Base-by-base conservation (phyloP, 75 land plant species). In the Ceratopteris richardii region DNA sequence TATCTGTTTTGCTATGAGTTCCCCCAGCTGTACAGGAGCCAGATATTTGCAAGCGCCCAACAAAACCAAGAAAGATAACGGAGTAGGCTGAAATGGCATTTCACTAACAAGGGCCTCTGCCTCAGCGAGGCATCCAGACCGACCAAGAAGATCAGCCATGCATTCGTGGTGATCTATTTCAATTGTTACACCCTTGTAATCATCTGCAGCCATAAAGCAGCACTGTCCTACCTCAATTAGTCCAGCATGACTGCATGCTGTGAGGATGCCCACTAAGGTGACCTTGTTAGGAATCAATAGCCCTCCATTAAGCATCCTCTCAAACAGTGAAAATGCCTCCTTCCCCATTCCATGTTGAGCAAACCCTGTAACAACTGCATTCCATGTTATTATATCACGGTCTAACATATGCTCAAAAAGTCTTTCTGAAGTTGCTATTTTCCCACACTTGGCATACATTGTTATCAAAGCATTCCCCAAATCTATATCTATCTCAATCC, bases 1-100 rank as follows among this genome's bases (percentile, higher is more conserved):
- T 4, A 72, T 33, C 19, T 25, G 16, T 61, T 56, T 33, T 17
- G 65, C 75, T 46, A 67, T 67, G 37, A 13, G 64, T 28, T 19
- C 56, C 22, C 64, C 75, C 23, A 59, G 46, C 13, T 36, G 27
- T 4, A 47, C 19, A 39, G 51, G 31, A 47, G 54, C 18, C 39
- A 51, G 10, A 29, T 65, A 31, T 17, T 60, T 30, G 18, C 70
- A 73, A 0, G 61, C 40, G 21, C 76, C 66, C 18, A 73, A 69
- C 50, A 73, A 48, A 17, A 68, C 57, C 11, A 68, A 68, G 65
- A 68, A 73, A 18, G 62, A 33, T 17, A 29, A 31, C 10, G 41
- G 65, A 47, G 57, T 61, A 13, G 61, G 66, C 29, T 56, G 26
- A 10, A 62, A 18, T 13, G 69, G 70, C 61, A 73, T 48, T 4